These are phyloP conservation scores for Pneumocystis jirovecii DNA, from an alignment of 1,139 yeast genomes.

Conservation along the genomic window DNA sequence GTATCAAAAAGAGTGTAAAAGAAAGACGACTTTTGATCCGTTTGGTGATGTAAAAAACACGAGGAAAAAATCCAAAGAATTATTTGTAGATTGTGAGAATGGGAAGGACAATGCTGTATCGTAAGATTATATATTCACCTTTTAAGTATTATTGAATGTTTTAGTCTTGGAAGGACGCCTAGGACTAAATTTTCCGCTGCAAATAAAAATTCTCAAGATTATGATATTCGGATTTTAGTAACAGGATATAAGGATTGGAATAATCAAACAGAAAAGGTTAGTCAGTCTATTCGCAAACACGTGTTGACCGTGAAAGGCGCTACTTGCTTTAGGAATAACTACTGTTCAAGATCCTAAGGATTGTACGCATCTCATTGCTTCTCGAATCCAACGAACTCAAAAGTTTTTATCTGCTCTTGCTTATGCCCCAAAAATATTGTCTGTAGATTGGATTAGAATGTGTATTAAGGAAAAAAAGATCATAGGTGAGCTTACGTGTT, in stretches of 20 bases:
- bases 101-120: background rate
- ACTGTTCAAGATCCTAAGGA: constrained; percentile 21
- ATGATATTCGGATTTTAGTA: background rate
- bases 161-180: background rate
- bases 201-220: background rate
- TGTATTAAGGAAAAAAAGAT: constrained; percentile 15
- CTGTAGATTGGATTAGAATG: constrained; percentile 21
- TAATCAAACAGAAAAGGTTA: background rate
- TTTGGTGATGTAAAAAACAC: background rate
- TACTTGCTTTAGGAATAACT: constrained; percentile 21
- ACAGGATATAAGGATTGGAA: constrained; percentile 8
- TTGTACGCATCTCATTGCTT: constrained; percentile 41
- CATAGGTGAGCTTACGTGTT: constrained; percentile 2
- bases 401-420: constrained; percentile 50
- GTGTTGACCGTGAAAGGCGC: constrained; percentile 14
- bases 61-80: constrained; percentile 15
- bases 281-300: constrained; percentile 9
- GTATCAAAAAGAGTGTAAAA: constrained; percentile 7
- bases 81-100: constrained; percentile 10
- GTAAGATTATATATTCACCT: background rate
- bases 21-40: background rate
- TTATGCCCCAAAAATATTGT: constrained; percentile 27
- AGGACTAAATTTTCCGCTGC: background rate
- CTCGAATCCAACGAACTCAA: constrained; percentile 66
- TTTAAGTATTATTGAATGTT: background rate